phyloP scores from a whole-genome alignment of 2,329 filamentous ascomycete genomes.

The Phialophora chinensis region DNA sequence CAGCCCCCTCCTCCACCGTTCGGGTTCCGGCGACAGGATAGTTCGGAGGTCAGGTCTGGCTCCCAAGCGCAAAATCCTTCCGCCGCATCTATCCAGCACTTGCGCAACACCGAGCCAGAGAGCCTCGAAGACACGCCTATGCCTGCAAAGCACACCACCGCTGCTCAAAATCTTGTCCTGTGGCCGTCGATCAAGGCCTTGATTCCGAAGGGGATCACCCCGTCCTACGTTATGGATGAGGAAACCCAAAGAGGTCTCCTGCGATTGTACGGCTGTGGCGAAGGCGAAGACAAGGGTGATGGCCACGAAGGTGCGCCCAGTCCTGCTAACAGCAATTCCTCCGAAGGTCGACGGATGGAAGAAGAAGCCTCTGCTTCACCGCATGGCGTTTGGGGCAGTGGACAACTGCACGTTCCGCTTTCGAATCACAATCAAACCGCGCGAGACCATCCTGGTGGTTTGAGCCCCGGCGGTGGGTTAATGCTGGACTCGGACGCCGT shows the following conservation, averaged over 20 bases:
- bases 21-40: constrained; percentile 35
- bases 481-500: constrained; percentile 61
- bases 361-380: constrained; percentile 46
- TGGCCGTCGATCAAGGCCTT: constrained; percentile 73
- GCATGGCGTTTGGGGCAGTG: constrained; percentile 60
- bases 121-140: constrained; percentile 68
- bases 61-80: constrained; percentile 17
- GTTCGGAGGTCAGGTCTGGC: constrained; percentile 33
- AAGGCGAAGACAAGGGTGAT: constrained; percentile 68
- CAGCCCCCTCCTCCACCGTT: constrained; percentile 16
- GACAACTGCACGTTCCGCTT: constrained; percentile 45
- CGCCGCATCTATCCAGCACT: constrained; percentile 40
- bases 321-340: constrained; percentile 48
- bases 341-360: constrained; percentile 39
- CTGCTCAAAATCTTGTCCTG: constrained; percentile 79
- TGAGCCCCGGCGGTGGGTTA: constrained; percentile 58
- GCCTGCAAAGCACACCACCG: constrained; percentile 84
- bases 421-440: constrained; percentile 33
- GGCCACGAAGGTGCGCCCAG: constrained; percentile 49
- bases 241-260: constrained; percentile 77
- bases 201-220: constrained; percentile 55
- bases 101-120: constrained; percentile 51
- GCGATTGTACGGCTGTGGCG: constrained; percentile 77
- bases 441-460: constrained; percentile 53
- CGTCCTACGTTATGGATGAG: constrained; percentile 71